phyloP scores from a whole-genome alignment of 2,329 filamentous ascomycete species.

The Ophiostoma perfectum region DNA sequence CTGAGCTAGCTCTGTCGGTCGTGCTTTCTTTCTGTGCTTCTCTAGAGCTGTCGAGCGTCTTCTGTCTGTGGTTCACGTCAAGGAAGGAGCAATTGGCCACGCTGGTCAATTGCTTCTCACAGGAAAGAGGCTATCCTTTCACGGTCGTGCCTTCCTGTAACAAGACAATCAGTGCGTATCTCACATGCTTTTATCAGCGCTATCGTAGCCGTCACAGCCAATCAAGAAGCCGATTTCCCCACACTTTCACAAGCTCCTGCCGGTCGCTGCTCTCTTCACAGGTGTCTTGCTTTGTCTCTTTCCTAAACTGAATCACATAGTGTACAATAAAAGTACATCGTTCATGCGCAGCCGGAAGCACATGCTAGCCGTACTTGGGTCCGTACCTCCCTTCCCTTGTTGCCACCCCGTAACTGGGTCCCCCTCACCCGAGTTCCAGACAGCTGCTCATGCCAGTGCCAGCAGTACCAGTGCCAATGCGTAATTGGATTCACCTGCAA shows the following conservation, averaged over 20 bases:
- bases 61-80: not conserved
- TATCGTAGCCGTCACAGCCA: constrained; percentile 18
- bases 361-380: not conserved
- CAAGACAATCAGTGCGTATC: not conserved
- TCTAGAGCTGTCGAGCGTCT: not conserved
- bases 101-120: not conserved
- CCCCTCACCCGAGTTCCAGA: constrained; percentile 1
- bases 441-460: not conserved
- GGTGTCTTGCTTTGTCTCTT: constrained; percentile 1
- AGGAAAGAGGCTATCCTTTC: not conserved
- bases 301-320: not conserved
- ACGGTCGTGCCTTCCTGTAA: not conserved
- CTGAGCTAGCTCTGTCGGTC: not conserved
- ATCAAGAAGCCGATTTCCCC: constrained; percentile 28
- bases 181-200: constrained; percentile 19
- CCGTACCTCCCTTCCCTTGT: not conserved
- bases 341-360: not conserved
- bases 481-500: not conserved
- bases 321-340: not conserved
- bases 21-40: not conserved
- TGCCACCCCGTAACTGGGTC: constrained; percentile 1
- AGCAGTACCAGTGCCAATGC: not conserved
- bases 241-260: constrained; percentile 32
- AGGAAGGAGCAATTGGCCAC: not conserved
- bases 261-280: constrained; percentile 14